Conservation (phyloP, 768 basidiomycete genomes). For the Gyrodon lividus region DNA sequence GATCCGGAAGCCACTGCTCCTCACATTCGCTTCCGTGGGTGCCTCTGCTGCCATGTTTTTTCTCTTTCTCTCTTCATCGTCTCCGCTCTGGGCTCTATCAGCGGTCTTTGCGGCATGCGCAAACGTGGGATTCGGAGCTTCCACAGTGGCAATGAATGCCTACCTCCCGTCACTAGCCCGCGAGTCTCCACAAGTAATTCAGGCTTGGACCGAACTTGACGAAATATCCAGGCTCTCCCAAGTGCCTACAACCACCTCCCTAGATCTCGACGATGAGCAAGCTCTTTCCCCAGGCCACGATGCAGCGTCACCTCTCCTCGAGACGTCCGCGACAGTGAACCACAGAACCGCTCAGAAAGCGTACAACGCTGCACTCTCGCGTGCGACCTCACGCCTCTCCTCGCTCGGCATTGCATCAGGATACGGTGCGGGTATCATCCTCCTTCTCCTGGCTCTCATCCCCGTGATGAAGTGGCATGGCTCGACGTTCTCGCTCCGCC, state of each 20-base stretch:
- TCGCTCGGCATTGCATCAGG: constrained; percentile 84
- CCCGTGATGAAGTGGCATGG: constrained; percentile 75
- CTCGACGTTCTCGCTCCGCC: constrained; percentile 72
- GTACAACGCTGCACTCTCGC: constrained; percentile 61
- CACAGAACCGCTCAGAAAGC: constrained; percentile 29
- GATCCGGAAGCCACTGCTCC: constrained; percentile 75
- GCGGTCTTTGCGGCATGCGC: constrained; percentile 72
- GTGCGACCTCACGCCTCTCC: constrained; percentile 81
- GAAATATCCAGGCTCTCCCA: constrained; percentile 10
- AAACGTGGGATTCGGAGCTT: constrained; percentile 85
- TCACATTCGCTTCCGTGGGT: constrained; percentile 72
- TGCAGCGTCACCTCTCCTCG: constrained; percentile 39
- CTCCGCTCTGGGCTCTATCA: constrained; percentile 64
- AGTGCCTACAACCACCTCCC: constrained; percentile 16
- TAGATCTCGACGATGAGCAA: constrained; percentile 17
- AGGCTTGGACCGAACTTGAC: constrained; percentile 34
- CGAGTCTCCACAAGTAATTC: constrained; percentile 57
- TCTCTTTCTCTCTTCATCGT: constrained; percentile 69
- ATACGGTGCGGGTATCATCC: constrained; percentile 77
- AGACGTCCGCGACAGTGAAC: constrained; percentile 2
- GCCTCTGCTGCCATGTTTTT: constrained; percentile 68
- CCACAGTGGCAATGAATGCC: constrained; percentile 86
- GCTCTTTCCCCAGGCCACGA: constrained; percentile 16
- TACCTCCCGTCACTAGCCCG: constrained; percentile 78
- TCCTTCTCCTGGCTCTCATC: constrained; percentile 71